Base-by-base conservation (phyloP, 1,284 basidiomycete genomes). In the Fereydounia khargensis region DNA sequence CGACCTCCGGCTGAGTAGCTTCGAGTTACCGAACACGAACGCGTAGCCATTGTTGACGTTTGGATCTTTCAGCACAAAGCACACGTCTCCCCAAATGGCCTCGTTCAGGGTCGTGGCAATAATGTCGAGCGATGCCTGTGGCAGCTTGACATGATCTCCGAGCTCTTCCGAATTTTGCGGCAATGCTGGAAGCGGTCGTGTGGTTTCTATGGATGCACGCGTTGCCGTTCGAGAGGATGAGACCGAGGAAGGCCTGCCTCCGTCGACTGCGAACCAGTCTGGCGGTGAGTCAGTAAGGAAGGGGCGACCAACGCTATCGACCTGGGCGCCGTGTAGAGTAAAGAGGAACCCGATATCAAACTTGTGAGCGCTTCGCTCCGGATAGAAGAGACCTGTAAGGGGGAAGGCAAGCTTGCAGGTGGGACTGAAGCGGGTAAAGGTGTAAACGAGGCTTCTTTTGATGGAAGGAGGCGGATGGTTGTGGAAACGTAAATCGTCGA, bases 11-110 rank as follows among this genome's bases (percentile, higher is more conserved):
- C 28, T 9, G 40, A 42, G 33, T 3, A 42, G 31, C 13, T 21
- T 21, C 6, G 31, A 34, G 31, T 42, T 34, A 6, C 27, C 48
- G 25, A 35, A 52, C 10, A 23, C 35, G 16, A 22, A n/a, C 16
- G 18, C 30, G 16, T 17, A 17, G 3, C 6, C 36, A 4, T 13
- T 25, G n/a, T 18, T 27, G 11, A 22, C 8, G 35, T n/a, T 22
- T 13, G 35, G 35, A 6, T 36, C 35, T 6, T 33, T 40, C 18
- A 61, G 46, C 0, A 56, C 35, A n/a, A 61, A 53, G 38, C 53
- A 46, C 5, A 35, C 30, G 18, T 56, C 35, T 14, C 48, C 53
- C 58, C 53, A 56, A 14, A 10, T 18, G 1, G 46, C 53, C 3
- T 13, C 3, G 6, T 13, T 22, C 7, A 40, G 46, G 4, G 39